Conservation (phyloP, 768 basidiomycete species). For the Bullera alba region DNA sequence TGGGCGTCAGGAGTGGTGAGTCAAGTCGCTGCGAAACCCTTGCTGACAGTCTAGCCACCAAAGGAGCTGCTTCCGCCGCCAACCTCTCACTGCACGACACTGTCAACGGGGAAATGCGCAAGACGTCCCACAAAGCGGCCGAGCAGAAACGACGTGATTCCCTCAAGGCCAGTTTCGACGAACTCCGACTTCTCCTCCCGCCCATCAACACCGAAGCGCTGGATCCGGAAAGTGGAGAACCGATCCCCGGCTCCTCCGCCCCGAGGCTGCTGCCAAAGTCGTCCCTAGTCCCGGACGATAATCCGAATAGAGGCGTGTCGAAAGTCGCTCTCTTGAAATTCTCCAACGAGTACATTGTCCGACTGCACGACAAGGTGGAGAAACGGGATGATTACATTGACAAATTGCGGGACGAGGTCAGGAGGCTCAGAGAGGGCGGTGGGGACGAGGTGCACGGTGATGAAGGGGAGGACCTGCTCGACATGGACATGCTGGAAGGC, state of each 20-base stretch:
- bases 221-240: constrained; percentile 65
- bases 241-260: constrained; percentile 79
- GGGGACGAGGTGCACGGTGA: constrained; percentile 44
- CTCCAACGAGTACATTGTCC: constrained; percentile 78
- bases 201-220: constrained; percentile 66
- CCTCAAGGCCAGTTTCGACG: constrained; percentile 75
- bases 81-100: constrained; percentile 13
- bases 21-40: background rate
- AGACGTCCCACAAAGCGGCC: constrained; percentile 69
- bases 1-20: constrained; percentile 29
- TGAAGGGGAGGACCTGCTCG: constrained; percentile 50
- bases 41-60: constrained; percentile 9
- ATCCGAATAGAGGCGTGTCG: constrained; percentile 91
- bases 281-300: constrained; percentile 60
- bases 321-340: constrained; percentile 86
- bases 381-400: constrained; percentile 72
- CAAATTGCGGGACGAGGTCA: constrained; percentile 61
- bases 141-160: constrained; percentile 97
- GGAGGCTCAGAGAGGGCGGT: constrained; percentile 49
- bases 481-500: constrained; percentile 49
- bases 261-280: constrained; percentile 77
- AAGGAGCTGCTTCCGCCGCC: constrained; percentile 49
- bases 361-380: constrained; percentile 68
- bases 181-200: constrained; percentile 61
- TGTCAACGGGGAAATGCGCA: constrained; percentile 44